A percentile compares a stretch with the other conserved stretches of the same genome.
Conservation (phyloP, 2,329 filamentous ascomycete genomes). For the Zasmidium cellare region DNA sequence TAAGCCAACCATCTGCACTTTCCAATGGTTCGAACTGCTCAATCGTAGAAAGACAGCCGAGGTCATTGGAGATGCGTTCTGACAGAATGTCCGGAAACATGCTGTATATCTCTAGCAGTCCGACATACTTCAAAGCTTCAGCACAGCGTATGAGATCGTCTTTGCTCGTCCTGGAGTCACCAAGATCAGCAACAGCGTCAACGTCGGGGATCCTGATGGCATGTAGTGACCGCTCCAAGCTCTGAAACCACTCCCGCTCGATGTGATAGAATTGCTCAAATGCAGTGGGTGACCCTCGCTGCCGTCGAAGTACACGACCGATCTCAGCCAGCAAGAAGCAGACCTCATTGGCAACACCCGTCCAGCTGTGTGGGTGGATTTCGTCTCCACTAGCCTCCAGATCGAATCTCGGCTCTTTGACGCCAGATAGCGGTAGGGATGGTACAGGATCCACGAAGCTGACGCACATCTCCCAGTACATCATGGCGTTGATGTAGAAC, state of each 20-base stretch:
- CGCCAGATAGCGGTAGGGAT: constrained; percentile 39
- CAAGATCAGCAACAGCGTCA: constrained; percentile 51
- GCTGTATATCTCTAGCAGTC: constrained; percentile 56
- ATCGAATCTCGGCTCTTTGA: constrained; percentile 24
- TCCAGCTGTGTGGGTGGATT: constrained; percentile 52
- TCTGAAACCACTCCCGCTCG: constrained; percentile 38
- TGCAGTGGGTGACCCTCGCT: constrained; percentile 12
- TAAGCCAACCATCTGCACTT: constrained; percentile 44
- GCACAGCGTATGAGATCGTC: constrained; percentile 55
- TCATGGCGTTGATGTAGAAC: constrained; percentile 58
- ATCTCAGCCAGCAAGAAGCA: constrained; percentile 49
- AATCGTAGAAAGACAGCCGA: neutral
- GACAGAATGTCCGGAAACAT: constrained; percentile 48
- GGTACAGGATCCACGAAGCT: constrained; percentile 48
- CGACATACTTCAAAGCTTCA: constrained; percentile 54
- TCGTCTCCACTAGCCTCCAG: constrained; percentile 26
- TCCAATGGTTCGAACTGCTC: constrained; percentile 10
- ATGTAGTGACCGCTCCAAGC: constrained; percentile 51
- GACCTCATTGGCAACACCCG: constrained; percentile 46
- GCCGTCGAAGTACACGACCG: constrained; percentile 35
- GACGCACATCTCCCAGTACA: constrained; percentile 62
- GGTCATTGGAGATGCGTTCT: neutral
- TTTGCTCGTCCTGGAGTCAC: constrained; percentile 54
- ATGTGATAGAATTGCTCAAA: constrained; percentile 9
- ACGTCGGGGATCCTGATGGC: constrained; percentile 48